These are phyloP conservation scores for Kwoniella mangroviensis DNA, from an alignment of 768 basidiomycete genomes.

Conservation along the genomic window DNA sequence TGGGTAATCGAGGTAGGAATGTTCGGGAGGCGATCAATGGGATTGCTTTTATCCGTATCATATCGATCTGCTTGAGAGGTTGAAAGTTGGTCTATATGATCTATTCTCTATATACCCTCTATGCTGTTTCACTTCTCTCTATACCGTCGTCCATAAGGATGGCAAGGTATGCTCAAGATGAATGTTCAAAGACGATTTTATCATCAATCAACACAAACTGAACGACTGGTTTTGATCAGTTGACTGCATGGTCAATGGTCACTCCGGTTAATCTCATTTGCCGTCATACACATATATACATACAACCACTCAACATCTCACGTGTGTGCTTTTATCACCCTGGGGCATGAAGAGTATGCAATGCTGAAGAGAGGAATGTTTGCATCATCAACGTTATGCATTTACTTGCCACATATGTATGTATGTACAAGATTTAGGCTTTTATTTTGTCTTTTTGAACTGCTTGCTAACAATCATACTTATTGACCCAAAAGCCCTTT, in stretches of 20 bases:
- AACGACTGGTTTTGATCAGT: not conserved
- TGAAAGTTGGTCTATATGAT: not conserved
- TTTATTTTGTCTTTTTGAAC: not conserved
- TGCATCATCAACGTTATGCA: not conserved
- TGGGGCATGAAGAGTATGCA: not conserved
- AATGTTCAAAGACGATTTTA: no score
- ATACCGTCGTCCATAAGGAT: no score
- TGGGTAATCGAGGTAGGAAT: not conserved
- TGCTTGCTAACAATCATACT: not conserved
- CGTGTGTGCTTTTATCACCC: not conserved
- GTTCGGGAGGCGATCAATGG: slow-evolving; percentile 3
- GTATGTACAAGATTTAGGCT: not conserved
- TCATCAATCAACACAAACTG: not conserved
- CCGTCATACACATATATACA: slow-evolving; percentile 1
- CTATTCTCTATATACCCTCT: no score
- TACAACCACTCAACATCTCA: not conserved
- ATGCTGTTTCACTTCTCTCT: no score
- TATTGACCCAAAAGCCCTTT: slow-evolving; percentile 62
- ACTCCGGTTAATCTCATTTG: slow-evolving; percentile 16
- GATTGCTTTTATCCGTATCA: slow-evolving; percentile 6
- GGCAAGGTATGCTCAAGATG: no score
- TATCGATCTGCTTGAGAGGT: not conserved
- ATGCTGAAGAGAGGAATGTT: no score
- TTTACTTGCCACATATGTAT: not conserved
- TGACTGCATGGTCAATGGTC: not conserved